Conservation (phyloP, 2,329 filamentous ascomycete genomes). For the Fusarium anthophilum region DNA sequence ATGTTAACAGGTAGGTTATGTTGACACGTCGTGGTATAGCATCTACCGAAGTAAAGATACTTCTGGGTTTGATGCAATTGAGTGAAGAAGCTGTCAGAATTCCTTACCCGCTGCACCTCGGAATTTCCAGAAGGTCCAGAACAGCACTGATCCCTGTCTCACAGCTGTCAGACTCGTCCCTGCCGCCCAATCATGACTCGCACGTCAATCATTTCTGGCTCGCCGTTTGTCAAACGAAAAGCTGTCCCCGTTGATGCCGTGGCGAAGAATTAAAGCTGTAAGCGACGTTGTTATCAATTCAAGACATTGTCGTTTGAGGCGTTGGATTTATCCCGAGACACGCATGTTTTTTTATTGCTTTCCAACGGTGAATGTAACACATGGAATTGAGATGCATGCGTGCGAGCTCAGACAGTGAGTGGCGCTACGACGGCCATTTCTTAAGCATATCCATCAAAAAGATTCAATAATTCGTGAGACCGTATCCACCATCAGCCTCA, state of each 20-base stretch:
- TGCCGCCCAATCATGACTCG: constrained; percentile 15
- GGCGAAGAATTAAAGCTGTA: not conserved
- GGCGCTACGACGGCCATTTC: not conserved
- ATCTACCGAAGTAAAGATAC: not conserved
- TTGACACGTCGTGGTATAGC: not conserved
- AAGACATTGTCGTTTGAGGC: not conserved
- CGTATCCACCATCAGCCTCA: constrained; percentile 13
- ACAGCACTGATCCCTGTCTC: constrained; percentile 5
- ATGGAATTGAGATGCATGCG: not conserved
- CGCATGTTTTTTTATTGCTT: not conserved
- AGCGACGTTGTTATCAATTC: not conserved
- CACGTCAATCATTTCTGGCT: not conserved
- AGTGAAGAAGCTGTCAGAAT: not conserved
- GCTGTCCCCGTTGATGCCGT: not conserved
- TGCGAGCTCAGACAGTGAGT: not conserved
- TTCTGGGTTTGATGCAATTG: not conserved
- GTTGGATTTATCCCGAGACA: not conserved
- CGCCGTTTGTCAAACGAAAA: not conserved
- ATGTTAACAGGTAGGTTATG: not conserved
- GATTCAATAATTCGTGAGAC: not conserved
- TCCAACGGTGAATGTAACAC: not conserved
- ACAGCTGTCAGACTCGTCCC: constrained; percentile 7
- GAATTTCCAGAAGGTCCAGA: constrained; percentile 29
- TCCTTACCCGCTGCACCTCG: constrained; percentile 12
- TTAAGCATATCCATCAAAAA: constrained; percentile 1